Conservation (phyloP, 805 yeast genomes). For the Cyberlindnera samutprakarnensis region DNA sequence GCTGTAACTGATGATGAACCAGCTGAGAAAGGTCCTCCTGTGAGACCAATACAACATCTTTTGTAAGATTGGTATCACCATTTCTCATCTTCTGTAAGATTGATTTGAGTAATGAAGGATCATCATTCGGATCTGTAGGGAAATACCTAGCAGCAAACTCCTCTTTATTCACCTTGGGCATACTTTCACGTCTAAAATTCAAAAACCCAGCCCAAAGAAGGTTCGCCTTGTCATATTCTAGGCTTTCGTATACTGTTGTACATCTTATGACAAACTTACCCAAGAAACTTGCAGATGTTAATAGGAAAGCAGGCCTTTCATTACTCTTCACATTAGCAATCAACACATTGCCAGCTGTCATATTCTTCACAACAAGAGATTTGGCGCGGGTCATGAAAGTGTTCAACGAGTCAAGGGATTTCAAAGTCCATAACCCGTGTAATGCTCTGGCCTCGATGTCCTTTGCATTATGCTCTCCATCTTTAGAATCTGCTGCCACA, state of each 20-base stretch:
- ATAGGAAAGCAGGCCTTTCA: slow-evolving; percentile 15
- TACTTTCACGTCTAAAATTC: slow-evolving; percentile 25
- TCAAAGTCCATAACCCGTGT: slow-evolving; percentile 37
- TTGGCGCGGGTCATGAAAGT: slow-evolving; percentile 27
- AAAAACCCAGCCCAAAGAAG: slow-evolving; percentile 35
- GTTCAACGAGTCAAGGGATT: slow-evolving; percentile 41
- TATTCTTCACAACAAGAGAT: slow-evolving; percentile 27
- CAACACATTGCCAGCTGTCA: slow-evolving; percentile 26
- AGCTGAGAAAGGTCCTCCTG: slow-evolving; percentile 43
- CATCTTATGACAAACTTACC: slow-evolving; percentile 39
- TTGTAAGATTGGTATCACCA: slow-evolving; percentile 2
- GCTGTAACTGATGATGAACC: slow-evolving; percentile 44
- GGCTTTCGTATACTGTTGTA: slow-evolving; percentile 31
- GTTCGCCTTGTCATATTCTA: slow-evolving; percentile 40
- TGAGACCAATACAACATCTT: slow-evolving; percentile 33
- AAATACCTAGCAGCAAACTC: slow-evolving; percentile 12
- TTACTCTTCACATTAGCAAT: slow-evolving; percentile 7
- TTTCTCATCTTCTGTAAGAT: slow-evolving; percentile 5
- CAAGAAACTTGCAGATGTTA: slow-evolving; percentile 33
- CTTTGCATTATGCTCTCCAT: slow-evolving; percentile 19
- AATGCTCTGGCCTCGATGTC: slow-evolving; percentile 27
- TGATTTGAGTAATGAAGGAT: slow-evolving; percentile 12
- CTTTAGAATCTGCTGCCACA: slow-evolving; percentile 13
- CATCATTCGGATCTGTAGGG: slow-evolving; percentile 16
- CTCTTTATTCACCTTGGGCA: slow-evolving; percentile 15